Percentiles rank a stretch among this genome's conserved stretches.
Conservation (phyloP, 768 basidiomycete genomes). For the Kwoniella botswanensis region DNA sequence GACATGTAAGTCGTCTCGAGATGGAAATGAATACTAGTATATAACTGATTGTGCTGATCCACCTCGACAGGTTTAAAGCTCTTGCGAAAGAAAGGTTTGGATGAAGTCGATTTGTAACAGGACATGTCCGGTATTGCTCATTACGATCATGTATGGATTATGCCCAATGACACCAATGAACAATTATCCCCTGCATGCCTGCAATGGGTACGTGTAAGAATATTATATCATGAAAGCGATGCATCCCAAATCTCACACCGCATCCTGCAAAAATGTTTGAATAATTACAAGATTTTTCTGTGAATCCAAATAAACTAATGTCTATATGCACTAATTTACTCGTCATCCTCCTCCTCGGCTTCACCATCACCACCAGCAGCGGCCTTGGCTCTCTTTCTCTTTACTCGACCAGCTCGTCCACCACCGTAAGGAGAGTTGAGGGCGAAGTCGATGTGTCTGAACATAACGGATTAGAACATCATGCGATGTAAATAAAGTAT, state of each 20-base stretch:
- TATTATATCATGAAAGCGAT: conserved; percentile 22
- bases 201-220: background rate
- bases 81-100: conserved; percentile 88
- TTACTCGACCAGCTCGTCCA: conserved; percentile 83
- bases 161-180: too few relatives aligned
- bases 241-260: conserved; percentile 22
- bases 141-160: too few relatives aligned
- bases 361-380: conserved; percentile 90
- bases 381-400: conserved; percentile 95
- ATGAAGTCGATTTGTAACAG: too few relatives aligned
- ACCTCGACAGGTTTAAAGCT: conserved; percentile 65
- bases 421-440: conserved; percentile 96
- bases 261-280: background rate
- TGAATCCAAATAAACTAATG: conserved; percentile 6
- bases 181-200: background rate
- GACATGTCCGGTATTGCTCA: too few relatives aligned
- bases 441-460: conserved; percentile 92
- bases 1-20: conserved; percentile 68
- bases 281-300: conserved; percentile 2
- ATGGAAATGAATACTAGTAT: background rate
- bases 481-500: too few relatives aligned
- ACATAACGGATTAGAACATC: background rate
- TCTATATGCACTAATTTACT: conserved; percentile 39
- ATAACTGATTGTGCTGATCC: conserved; percentile 2
- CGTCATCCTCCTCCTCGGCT: conserved; percentile 86